phyloP scores from a whole-genome alignment of 2,329 filamentous ascomycete genomes.

The Diaporthe vexans region DNA sequence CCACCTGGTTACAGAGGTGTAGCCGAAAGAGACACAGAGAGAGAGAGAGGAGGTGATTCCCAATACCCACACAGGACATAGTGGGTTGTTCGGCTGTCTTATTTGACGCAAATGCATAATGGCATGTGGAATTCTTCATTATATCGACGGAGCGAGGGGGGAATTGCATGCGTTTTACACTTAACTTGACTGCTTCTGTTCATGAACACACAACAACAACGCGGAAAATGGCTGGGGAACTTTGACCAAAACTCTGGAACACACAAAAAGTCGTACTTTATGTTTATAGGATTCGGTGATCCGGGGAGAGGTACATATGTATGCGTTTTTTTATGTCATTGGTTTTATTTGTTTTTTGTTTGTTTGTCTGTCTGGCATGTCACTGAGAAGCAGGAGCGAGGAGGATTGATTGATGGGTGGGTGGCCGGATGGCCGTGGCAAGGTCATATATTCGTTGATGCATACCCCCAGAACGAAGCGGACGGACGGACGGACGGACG shows the following conservation, averaged over 20 bases:
- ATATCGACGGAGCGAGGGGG: neutral
- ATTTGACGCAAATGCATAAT: conserved; percentile 22
- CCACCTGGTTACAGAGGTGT: neutral
- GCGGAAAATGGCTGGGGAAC: conserved; percentile 12
- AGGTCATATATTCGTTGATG: conserved; percentile 7
- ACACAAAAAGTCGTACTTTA: conserved; percentile 20
- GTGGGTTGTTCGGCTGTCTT: neutral
- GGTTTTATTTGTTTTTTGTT: neutral
- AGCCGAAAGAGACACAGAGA: neutral
- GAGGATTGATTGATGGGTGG: neutral
- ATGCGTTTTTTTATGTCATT: neutral
- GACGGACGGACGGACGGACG: neutral
- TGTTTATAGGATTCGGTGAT: neutral
- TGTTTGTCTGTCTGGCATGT: neutral
- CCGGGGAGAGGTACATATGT: conserved; percentile 31
- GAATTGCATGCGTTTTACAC: neutral
- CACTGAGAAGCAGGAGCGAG: neutral
- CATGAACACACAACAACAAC: neutral
- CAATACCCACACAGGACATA: neutral
- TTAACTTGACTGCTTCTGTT: neutral
- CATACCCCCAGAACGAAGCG: conserved; percentile 14
- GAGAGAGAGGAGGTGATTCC: neutral
- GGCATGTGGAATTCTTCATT: conserved; percentile 14
- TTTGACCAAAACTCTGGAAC: conserved; percentile 12
- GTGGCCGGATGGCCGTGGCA: neutral